These are phyloP conservation scores for Trichoderma hamatum DNA, from an alignment of 2,329 filamentous ascomycete species.

Conservation along the genomic window DNA sequence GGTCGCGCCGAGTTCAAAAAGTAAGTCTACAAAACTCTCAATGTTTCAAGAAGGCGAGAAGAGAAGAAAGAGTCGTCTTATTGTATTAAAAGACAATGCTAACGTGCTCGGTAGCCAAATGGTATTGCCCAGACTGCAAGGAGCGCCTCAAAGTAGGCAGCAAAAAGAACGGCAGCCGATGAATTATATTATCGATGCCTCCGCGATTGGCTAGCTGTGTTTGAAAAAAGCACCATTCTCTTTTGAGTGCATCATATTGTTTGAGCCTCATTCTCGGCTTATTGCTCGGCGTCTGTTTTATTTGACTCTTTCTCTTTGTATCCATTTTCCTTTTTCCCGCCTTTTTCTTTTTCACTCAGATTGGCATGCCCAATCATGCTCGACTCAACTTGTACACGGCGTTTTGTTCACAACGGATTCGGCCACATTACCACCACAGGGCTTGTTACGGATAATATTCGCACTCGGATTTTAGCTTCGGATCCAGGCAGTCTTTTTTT, in stretches of 20 bases:
- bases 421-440: constrained; percentile 15
- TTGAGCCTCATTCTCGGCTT: background rate
- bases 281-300: constrained; percentile 18
- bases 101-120: constrained; percentile 61
- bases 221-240: background rate
- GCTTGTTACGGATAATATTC: constrained; percentile 19
- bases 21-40: constrained; percentile 52
- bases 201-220: background rate
- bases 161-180: constrained; percentile 56
- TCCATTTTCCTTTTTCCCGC: background rate
- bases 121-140: constrained; percentile 81
- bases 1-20: constrained; percentile 74
- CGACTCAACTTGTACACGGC: constrained; percentile 7
- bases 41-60: background rate
- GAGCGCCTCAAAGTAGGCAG: constrained; percentile 61
- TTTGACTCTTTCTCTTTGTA: background rate
- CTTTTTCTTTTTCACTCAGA: background rate
- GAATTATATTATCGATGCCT: constrained; percentile 21
- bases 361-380: constrained; percentile 5
- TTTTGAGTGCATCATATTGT: constrained; percentile 5
- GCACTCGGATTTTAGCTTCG: background rate
- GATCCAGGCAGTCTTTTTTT: constrained; percentile 8
- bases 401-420: constrained; percentile 23
- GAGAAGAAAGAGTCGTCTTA: background rate
- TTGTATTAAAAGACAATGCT: background rate